Evolutionary conservation across 2,329 filamentous ascomycete genomes (phyloP).

Genomic region (Fusarium torulosum): DNA sequence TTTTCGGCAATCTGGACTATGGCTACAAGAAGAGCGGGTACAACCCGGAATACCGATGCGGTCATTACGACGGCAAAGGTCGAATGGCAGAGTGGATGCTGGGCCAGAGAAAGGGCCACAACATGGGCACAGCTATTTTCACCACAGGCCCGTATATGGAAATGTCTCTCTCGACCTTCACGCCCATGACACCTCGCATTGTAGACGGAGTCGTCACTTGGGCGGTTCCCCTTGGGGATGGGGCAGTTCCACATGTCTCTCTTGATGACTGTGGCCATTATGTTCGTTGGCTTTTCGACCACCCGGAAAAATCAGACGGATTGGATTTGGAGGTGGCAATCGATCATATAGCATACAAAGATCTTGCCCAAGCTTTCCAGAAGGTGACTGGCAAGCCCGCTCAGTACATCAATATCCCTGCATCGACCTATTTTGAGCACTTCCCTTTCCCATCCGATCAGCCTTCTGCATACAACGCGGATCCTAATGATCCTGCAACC

Average conservation of each 20-base stretch:
- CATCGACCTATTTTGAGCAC: background rate
- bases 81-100: slow-evolving; percentile 60
- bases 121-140: slow-evolving; percentile 11
- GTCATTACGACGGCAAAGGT: slow-evolving; percentile 64
- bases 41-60: slow-evolving; percentile 58
- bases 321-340: slow-evolving; percentile 25
- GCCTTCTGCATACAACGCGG: slow-evolving; percentile 24
- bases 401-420: slow-evolving; percentile 12
- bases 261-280: slow-evolving; percentile 36
- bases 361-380: slow-evolving; percentile 17
- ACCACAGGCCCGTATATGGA: slow-evolving; percentile 28
- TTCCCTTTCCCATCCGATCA: too few species aligned
- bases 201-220: slow-evolving; percentile 28
- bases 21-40: slow-evolving; percentile 62
- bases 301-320: slow-evolving; percentile 1
- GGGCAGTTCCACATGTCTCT: slow-evolving; percentile 12
- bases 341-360: slow-evolving; percentile 11
- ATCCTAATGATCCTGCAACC: background rate
- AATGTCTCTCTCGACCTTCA: slow-evolving; percentile 1
- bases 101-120: slow-evolving; percentile 45
- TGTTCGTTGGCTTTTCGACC: slow-evolving; percentile 22
- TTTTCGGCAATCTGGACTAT: slow-evolving; percentile 65
- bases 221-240: slow-evolving; percentile 14
- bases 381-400: slow-evolving; percentile 28
- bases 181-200: background rate